Conservation (phyloP, 805 yeast species). For the Candida wancherniae region DNA sequence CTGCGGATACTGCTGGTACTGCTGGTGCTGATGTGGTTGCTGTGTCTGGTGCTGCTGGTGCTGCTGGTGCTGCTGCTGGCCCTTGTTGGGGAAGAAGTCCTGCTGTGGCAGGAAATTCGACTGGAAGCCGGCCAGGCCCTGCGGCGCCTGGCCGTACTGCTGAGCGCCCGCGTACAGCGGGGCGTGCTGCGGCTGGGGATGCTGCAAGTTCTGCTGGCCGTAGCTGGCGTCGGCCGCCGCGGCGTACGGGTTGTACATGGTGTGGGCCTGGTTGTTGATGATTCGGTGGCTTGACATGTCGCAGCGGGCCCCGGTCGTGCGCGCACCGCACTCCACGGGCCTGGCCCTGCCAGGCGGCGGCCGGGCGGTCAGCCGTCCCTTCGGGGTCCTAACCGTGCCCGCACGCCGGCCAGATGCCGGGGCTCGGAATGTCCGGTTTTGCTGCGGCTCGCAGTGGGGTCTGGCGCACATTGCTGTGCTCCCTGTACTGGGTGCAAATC, state of each 20-base stretch:
- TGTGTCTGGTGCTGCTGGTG: slow-evolving; percentile 7
- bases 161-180: slow-evolving; percentile 1
- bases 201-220: slow-evolving; percentile 15
- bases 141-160: neutral
- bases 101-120: slow-evolving; percentile 5
- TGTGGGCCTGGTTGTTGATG: neutral
- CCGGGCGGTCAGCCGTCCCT: no score
- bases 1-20: slow-evolving; percentile 23
- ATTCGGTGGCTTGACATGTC: no score
- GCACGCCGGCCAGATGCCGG: no score
- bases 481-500: no score
- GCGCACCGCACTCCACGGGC: no score
- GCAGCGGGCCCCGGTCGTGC: no score
- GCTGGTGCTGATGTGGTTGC: slow-evolving; percentile 28
- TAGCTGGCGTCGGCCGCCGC: slow-evolving; percentile 17
- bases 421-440: no score
- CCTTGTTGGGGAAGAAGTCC: slow-evolving; percentile 12
- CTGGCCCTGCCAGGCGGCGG: no score
- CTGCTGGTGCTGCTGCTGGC: slow-evolving; percentile 17
- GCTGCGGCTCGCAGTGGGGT: no score
- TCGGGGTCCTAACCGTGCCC: no score
- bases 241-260: slow-evolving; percentile 40
- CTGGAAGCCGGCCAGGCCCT: slow-evolving; percentile 1
- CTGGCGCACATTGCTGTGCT: no score
- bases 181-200: slow-evolving; percentile 19